A percentile compares a stretch with the other conserved stretches of the same genome.
These are phyloP conservation scores for Cercospora sesami DNA, from an alignment of 2,329 filamentous ascomycete genomes.

Conservation along the genomic window DNA sequence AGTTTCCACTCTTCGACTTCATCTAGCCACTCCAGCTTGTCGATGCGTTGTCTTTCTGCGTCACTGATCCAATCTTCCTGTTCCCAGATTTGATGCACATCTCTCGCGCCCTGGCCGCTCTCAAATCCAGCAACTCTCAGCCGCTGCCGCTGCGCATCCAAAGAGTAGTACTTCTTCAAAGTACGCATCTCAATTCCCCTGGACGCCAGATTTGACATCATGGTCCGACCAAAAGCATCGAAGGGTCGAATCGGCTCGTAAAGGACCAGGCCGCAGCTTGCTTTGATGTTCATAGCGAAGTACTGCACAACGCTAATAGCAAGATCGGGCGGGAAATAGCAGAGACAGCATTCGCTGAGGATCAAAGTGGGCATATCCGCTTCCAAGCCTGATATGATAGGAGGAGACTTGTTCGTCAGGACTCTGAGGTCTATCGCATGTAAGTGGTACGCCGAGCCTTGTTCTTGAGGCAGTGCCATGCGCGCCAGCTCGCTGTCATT, in stretches of 20 bases:
- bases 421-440: conserved; percentile 67
- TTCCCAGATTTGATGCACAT: conserved; percentile 65
- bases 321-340: conserved; percentile 71
- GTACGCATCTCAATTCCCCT: conserved; percentile 84
- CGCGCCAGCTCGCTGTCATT: conserved; percentile 28
- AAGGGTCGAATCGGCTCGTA: conserved; percentile 87
- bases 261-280: conserved; percentile 63
- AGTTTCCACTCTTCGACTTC: conserved; percentile 94
- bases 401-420: conserved; percentile 44
- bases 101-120: conserved; percentile 56
- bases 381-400: conserved; percentile 49
- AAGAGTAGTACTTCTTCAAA: conserved; percentile 67
- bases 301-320: conserved; percentile 53
- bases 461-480: conserved; percentile 26
- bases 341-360: conserved; percentile 92
- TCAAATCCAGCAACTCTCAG: conserved; percentile 67
- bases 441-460: conserved; percentile 51
- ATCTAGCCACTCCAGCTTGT: conserved; percentile 80
- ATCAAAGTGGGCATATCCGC: conserved; percentile 72
- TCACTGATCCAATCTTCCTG: conserved; percentile 69
- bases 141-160: conserved; percentile 67
- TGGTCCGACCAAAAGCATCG: conserved; percentile 85
- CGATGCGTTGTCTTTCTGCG: conserved; percentile 75
- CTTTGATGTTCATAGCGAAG: conserved; percentile 42
- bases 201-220: conserved; percentile 84